These are phyloP conservation scores for Pelargonium fulgidum DNA, from an alignment of 441 rosid genomes.

Conservation along the genomic window DNA sequence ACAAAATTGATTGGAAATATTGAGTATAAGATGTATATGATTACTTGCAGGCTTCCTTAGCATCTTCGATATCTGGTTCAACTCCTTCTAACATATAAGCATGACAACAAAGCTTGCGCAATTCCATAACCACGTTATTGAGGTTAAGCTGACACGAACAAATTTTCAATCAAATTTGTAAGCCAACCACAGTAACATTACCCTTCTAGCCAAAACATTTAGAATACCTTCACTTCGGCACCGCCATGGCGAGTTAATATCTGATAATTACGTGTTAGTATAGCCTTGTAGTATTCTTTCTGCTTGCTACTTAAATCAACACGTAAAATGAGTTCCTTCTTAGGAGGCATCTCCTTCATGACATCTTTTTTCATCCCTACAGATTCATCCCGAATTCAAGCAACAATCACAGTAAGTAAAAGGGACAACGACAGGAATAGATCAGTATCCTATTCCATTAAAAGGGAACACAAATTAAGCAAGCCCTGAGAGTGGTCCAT, in stretches of 20 bases:
- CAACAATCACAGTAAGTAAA: neutral
- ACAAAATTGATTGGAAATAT: constrained; percentile 7
- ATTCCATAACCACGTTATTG: constrained; percentile 93
- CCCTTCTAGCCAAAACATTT: neutral
- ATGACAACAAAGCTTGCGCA: constrained; percentile 99
- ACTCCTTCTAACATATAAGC: constrained; percentile 95
- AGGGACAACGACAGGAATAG: neutral
- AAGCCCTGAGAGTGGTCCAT: too few species aligned
- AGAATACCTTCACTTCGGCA: constrained; percentile 50
- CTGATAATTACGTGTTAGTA: constrained; percentile 91
- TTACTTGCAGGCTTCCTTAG: constrained; percentile 74
- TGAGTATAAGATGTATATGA: constrained; percentile 2
- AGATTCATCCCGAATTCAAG: constrained; percentile 22
- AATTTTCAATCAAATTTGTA: constrained; percentile 20
- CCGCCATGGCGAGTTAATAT: constrained; percentile 91
- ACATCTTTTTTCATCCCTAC: constrained; percentile 98
- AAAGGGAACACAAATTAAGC: neutral
- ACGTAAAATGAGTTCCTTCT: constrained; percentile 93
- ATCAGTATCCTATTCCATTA: constrained; percentile 10
- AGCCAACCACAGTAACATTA: neutral
- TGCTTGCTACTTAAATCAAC: constrained; percentile 86
- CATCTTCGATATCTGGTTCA: constrained; percentile 66
- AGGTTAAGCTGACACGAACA: constrained; percentile 64
- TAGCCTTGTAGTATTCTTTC: constrained; percentile 96
- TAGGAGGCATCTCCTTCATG: constrained; percentile 98